A percentile compares a stretch with the other conserved stretches of the same genome.
Conservation (phyloP, 495 filamentous ascomycete genomes). For the Penicillium simplicissimum region DNA sequence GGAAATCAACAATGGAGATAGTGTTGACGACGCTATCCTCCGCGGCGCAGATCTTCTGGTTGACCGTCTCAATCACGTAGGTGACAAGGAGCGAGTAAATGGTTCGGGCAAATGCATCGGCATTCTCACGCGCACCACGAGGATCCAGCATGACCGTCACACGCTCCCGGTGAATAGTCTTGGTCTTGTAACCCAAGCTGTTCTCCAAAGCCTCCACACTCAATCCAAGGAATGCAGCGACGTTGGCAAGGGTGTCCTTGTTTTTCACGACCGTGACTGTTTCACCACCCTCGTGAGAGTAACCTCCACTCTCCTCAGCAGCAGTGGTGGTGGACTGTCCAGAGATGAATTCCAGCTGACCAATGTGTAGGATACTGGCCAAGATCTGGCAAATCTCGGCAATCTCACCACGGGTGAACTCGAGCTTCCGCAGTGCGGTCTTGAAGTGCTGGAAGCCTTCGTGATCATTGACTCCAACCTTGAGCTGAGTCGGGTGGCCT, state of each 20-base stretch:
- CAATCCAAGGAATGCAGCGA: conserved; percentile 91
- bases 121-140: conserved; percentile 82
- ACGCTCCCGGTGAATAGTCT: conserved; percentile 89
- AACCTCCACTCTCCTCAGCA: conserved; percentile 91
- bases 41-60: conserved; percentile 82
- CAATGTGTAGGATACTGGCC: conserved; percentile 89
- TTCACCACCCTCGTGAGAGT: conserved; percentile 91
- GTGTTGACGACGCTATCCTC: conserved; percentile 92
- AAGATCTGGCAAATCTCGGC: conserved; percentile 95
- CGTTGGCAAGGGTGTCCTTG: conserved; percentile 80
- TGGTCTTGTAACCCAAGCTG: conserved; percentile 90
- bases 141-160: conserved; percentile 98
- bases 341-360: conserved; percentile 87
- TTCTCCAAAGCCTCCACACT: conserved; percentile 76
- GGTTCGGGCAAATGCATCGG: conserved; percentile 89
- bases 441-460: conserved; percentile 98
- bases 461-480: conserved; percentile 92
- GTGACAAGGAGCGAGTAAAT: conserved; percentile 95
- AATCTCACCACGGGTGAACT: conserved; percentile 90
- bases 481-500: conserved; percentile 93
- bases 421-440: conserved; percentile 87
- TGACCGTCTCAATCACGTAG: conserved; percentile 88
- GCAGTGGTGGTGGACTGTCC: conserved; percentile 73
- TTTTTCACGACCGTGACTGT: conserved; percentile 85
- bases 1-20: conserved; percentile 93